Evolutionary conservation across 495 filamentous ascomycete genomes (phyloP), one percentile per base, ranked within the genome.

Genomic region (Penicillium robsamsonii): DNA sequence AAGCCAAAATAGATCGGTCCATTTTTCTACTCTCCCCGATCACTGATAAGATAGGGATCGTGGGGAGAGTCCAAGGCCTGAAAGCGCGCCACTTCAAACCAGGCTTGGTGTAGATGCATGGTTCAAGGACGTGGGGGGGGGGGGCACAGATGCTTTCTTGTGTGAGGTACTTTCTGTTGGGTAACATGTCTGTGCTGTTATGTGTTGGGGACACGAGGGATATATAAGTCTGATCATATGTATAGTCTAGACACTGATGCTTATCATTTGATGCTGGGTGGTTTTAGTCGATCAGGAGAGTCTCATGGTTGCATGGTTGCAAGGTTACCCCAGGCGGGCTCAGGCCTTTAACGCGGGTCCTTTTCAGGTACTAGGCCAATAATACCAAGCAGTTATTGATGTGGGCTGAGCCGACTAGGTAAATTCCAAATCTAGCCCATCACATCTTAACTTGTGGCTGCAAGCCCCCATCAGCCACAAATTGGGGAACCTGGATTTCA

Each of bases 301-400:
- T 38, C 49, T 51, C 22, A 37, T 37, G 46, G 41, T 24, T 31
- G 37, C n/a, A 46, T 49, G 31, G 31, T 13, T 37, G 46, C 31
- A 49, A 24, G 30, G 45, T 13, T 49, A 49, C 46, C 46, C 46
- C 46, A 49, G 13, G 29, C 18, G 15, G 37, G 38, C 49, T 51
- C 50, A 52, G 43, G 50, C 50, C 37, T 43, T 52, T n/a, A 12
- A 29, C 38, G 27, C 24, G 25, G 38, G 17, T 42, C 29, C 25
- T 18, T 30, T 47, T 47, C 50, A 52, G 38, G 50, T 42, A 52
- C 50, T 12, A 18, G 20, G 27, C 50, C 24, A 52, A 52, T 52
- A 20, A 31, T 31, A 27, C 27, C 25, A 31, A 25, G 50, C 50
- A 29, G 38, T 52, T 22, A 52, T 30, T 33, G n/a, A 30, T 27